Evolutionary conservation across 2,329 filamentous ascomycete species (phyloP), one percentile per base, ranked within the genome.

Genomic region (Daldinia sp.): DNA sequence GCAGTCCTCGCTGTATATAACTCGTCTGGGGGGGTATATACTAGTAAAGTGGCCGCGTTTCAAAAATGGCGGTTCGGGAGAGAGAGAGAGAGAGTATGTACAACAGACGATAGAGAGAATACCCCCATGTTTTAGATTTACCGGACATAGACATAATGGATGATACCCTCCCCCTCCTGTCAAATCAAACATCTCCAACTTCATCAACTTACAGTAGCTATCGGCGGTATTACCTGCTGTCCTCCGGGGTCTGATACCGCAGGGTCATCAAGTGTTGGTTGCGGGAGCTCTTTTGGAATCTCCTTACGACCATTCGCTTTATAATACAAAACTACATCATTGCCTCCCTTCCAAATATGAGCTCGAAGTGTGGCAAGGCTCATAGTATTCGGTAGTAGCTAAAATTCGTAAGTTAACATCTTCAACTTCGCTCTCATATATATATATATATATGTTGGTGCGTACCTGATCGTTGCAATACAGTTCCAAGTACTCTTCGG

Each of bases 271-370:
- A 65, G 60, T 15, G 65, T 65, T 12, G 69, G 64, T 51, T 73
- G 67, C 3, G 75, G 73, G 3, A 77, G 73, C 56, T 78, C 79
- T 53, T 80, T 80, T 4, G 80, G 80, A 58, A 89, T 83, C 67
- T 87, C 84, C 80, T 93, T 95, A 76, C 89, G 89, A n/a, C 94
- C 94, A 74, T 98, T 99, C 58, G 92, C 87, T 78, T 94, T 97
- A 85, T 99, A 99, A 76, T 93, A 89, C 56, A 99, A 84, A 60
- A 97, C 82, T 71, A 99, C 92, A 80, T 99, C 96, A 74, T 92
- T 94, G n/a, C 93, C 93, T 48, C 93, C 93, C 75, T 97, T 93
- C 96, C 96, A 99, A 60, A 98, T 86, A 77, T 97, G 94, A 2
- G 94, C 91, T 35, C 95, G 90, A 48, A 99, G 89, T 0, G 94